Conservation (phyloP, 2,329 filamentous ascomycete genomes). For the Colletotrichum sp. region DNA sequence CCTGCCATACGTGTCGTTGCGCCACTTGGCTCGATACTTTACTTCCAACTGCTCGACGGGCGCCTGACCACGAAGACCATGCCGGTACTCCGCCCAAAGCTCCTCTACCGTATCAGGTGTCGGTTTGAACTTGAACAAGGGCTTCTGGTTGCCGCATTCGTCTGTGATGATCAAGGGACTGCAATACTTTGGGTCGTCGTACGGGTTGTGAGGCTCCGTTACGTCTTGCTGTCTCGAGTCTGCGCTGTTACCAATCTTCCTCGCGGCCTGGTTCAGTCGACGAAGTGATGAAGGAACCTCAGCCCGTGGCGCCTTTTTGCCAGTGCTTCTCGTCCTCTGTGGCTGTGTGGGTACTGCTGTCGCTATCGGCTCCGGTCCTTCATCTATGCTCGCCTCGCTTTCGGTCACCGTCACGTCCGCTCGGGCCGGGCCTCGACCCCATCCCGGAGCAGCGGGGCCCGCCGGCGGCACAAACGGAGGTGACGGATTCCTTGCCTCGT, state of each 20-base stretch:
- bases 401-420: not conserved
- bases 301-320: not conserved
- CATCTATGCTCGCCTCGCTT: not conserved
- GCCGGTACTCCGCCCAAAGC: constrained; percentile 20
- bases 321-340: not conserved
- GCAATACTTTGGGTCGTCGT: constrained; percentile 7
- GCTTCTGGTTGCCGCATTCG: not conserved
- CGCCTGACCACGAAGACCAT: constrained; percentile 6
- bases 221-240: not conserved
- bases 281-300: not conserved
- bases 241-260: not conserved
- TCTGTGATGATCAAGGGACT: not conserved
- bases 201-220: not conserved
- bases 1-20: not conserved
- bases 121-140: constrained; percentile 10
- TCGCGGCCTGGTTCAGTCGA: not conserved
- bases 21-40: constrained; percentile 17
- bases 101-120: constrained; percentile 12
- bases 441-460: not conserved
- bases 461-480: not conserved
- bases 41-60: constrained; percentile 11
- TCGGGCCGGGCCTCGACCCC: not conserved
- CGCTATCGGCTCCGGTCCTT: not conserved
- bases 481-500: not conserved
- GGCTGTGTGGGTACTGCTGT: not conserved